A percentile compares a stretch with the other conserved stretches of the same genome.
phyloP scores from a whole-genome alignment of 176 grass and related monocot genomes.

The Luzula sylvatica region DNA sequence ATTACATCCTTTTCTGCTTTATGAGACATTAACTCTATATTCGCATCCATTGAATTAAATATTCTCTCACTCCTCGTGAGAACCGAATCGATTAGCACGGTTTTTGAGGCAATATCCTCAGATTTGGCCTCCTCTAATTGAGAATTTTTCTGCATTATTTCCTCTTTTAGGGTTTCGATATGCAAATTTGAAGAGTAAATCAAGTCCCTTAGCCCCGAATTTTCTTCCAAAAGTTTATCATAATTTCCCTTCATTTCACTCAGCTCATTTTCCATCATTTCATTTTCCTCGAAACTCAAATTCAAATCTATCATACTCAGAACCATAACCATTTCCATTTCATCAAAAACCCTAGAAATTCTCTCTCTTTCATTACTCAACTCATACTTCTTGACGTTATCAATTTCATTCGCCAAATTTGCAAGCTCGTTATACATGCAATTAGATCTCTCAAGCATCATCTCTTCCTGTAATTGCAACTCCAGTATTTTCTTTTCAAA shows the following conservation, averaged over 20 bases:
- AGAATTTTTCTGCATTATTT: no score
- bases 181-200: slow-evolving; percentile 38
- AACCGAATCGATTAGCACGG: slow-evolving; percentile 35
- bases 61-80: slow-evolving; percentile 29
- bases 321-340: slow-evolving; percentile 37
- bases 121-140: no score
- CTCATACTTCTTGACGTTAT: slow-evolving; percentile 42
- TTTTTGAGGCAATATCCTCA: slow-evolving; percentile 42
- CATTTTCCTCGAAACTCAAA: slow-evolving; percentile 25
- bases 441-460: slow-evolving; percentile 72
- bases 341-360: slow-evolving; percentile 36
- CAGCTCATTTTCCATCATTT: slow-evolving; percentile 32
- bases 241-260: slow-evolving; percentile 12
- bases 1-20: slow-evolving; percentile 33
- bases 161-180: slow-evolving; percentile 29
- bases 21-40: slow-evolving; percentile 37
- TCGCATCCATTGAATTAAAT: slow-evolving; percentile 27
- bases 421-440: slow-evolving; percentile 61
- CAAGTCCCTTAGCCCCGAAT: slow-evolving; percentile 23
- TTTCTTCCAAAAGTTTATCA: slow-evolving; percentile 36
- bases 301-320: slow-evolving; percentile 47
- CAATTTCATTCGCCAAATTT: slow-evolving; percentile 53
- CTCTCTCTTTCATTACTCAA: slow-evolving; percentile 34
- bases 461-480: slow-evolving; percentile 77
- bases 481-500: slow-evolving; percentile 79